phyloP scores from a whole-genome alignment of 768 basidiomycete species.

The Termitomyces sp. region DNA sequence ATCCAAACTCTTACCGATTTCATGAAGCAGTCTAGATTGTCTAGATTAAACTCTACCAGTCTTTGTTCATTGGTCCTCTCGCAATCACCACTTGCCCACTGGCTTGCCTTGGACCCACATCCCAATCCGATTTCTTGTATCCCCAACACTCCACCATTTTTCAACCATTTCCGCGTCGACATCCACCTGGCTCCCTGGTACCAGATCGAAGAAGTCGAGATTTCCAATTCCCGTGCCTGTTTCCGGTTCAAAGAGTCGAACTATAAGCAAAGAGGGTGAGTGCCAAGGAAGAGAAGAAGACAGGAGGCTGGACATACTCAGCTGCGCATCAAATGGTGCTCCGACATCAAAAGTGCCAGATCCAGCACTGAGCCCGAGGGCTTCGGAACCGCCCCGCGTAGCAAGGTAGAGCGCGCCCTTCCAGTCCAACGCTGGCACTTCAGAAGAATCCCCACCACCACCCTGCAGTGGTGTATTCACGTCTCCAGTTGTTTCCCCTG shows the following conservation, averaged over 20 bases:
- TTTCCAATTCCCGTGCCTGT: constrained; percentile 46
- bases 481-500: no score
- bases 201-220: constrained; percentile 65
- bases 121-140: constrained; percentile 53
- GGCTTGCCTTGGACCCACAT: constrained; percentile 74
- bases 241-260: constrained; percentile 39
- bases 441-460: no score
- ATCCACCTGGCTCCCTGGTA: constrained; percentile 21
- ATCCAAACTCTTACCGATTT: no score
- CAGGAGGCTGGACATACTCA: constrained; percentile 28
- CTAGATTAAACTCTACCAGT: no score
- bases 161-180: constrained; percentile 55
- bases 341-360: constrained; percentile 54
- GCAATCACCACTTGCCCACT: no score
- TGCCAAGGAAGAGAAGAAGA: not conserved
- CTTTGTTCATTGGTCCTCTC: no score
- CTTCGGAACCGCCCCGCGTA: constrained; percentile 72
- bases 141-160: constrained; percentile 89
- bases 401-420: constrained; percentile 71
- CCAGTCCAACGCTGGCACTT: no score
- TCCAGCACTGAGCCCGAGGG: constrained; percentile 48
- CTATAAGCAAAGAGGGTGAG: constrained; percentile 22
- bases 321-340: constrained; percentile 67
- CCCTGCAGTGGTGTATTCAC: no score
- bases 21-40: no score